Percentiles rank a stretch among this genome's conserved stretches.
phyloP scores from a whole-genome alignment of 306 rosid genomes.

The Neltuma alba region DNA sequence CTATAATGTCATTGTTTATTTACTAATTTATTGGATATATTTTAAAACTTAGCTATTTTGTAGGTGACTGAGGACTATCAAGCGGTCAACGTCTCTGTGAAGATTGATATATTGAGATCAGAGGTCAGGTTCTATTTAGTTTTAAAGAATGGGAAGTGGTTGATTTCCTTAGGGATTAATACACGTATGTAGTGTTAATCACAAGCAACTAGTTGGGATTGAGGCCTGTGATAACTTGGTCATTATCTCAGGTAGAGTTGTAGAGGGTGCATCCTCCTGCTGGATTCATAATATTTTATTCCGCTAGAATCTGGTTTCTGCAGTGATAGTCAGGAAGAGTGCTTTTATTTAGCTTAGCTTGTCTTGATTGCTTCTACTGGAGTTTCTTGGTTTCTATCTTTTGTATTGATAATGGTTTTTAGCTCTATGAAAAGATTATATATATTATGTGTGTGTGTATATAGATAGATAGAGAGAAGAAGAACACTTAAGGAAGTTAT shows the following conservation, averaged over 20 bases:
- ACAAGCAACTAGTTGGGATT: background rate
- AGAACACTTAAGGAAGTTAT: background rate
- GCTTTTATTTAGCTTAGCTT: slow-evolving; percentile 21
- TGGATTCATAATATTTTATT: background rate
- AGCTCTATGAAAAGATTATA: background rate
- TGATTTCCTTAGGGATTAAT: background rate
- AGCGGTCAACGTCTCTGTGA: slow-evolving; percentile 96
- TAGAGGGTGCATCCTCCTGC: background rate
- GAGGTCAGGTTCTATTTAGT: slow-evolving; percentile 5
- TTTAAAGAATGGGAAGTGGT: background rate
- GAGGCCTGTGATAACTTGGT: background rate
- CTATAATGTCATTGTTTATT: slow-evolving; percentile 39
- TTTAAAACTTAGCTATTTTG: slow-evolving; percentile 48
- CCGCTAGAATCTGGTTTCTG: slow-evolving; percentile 9
- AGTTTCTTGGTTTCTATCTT: slow-evolving; percentile 15
- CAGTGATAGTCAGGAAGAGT: slow-evolving; percentile 2
- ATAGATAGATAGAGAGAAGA: background rate
- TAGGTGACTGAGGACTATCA: slow-evolving; percentile 95
- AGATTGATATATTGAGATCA: slow-evolving; percentile 36
- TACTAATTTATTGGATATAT: slow-evolving; percentile 40
- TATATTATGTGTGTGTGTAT: too few species aligned
- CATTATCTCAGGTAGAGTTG: background rate
- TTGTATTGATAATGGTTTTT: slow-evolving; percentile 11
- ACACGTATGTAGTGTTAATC: background rate
- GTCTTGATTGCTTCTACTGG: slow-evolving; percentile 17